These are phyloP conservation scores for Stemphylium vesicarium DNA, from an alignment of 2,329 filamentous ascomycete species.

Conservation along the genomic window DNA sequence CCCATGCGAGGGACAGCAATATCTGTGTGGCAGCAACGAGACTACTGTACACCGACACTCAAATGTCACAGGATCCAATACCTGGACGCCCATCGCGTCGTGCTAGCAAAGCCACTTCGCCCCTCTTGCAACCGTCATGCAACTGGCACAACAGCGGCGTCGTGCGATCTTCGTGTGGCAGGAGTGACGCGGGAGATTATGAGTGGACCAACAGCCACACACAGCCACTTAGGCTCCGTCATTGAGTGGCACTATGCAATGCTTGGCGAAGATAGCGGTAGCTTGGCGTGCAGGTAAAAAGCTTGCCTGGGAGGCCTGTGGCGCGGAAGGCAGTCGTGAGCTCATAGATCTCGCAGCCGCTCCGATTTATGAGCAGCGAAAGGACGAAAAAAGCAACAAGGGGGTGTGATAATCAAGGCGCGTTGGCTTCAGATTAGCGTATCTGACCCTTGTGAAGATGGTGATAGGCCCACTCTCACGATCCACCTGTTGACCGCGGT, in stretches of 20 bases:
- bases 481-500: not conserved
- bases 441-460: not conserved
- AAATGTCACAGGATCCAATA: too few species aligned
- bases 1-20: too few species aligned
- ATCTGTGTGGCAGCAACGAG: not conserved
- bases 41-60: too few species aligned
- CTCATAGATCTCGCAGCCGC: constrained; percentile 4
- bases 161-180: constrained; percentile 4
- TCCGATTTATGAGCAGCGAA: not conserved
- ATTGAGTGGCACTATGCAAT: not conserved
- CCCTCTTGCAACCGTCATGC: constrained; percentile 4
- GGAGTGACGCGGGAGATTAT: constrained; percentile 8
- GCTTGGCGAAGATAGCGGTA: constrained; percentile 1
- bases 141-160: constrained; percentile 1
- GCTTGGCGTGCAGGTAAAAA: constrained; percentile 7
- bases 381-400: not conserved
- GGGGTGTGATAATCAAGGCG: not conserved
- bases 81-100: too few species aligned
- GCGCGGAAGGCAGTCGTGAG: constrained; percentile 2
- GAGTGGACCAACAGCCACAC: constrained; percentile 16
- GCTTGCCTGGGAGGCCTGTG: constrained; percentile 4
- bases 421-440: not conserved
- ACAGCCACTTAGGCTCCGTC: constrained; percentile 12
- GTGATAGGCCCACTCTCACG: not conserved
- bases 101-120: not conserved